Percentiles rank a stretch among this genome's conserved stretches.
Conservation (phyloP, 345 rosid genomes). For the Lepidium sativum region DNA sequence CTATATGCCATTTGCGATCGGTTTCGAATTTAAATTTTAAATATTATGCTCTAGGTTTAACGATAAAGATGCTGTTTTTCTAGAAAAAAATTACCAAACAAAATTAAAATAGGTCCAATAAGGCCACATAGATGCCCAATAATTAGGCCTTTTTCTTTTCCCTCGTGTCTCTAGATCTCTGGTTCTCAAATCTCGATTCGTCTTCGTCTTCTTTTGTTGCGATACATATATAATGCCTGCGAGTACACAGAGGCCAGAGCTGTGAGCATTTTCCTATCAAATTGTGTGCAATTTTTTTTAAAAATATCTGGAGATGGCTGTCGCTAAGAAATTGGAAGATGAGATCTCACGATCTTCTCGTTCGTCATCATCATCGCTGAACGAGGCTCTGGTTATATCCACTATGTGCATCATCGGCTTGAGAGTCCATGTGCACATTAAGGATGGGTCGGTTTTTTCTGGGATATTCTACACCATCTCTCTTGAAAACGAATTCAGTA, state of each 20-base stretch:
- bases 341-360: conserved; percentile 14
- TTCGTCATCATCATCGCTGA: conserved; percentile 23
- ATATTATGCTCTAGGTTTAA: too few relatives aligned
- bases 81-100: not conserved
- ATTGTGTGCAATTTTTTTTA: not conserved
- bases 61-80: not conserved
- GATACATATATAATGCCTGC: not conserved
- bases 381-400: conserved; percentile 50
- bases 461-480: conserved; percentile 78
- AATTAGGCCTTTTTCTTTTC: not conserved
- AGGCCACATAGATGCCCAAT: not conserved
- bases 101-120: not conserved
- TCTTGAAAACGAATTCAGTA: conserved; percentile 49
- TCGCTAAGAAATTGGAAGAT: conserved; percentile 32
- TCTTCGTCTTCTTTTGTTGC: not conserved
- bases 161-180: not conserved
- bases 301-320: conserved; percentile 29
- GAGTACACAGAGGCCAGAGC: not conserved
- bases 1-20: too few relatives aligned
- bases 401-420: conserved; percentile 68
- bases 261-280: not conserved
- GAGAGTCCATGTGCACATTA: conserved; percentile 68
- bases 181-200: not conserved
- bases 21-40: too few relatives aligned
- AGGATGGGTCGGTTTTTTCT: conserved; percentile 74